These are phyloP conservation scores for Cytospora piceae DNA, from an alignment of 2,329 filamentous ascomycete species.

Conservation along the genomic window DNA sequence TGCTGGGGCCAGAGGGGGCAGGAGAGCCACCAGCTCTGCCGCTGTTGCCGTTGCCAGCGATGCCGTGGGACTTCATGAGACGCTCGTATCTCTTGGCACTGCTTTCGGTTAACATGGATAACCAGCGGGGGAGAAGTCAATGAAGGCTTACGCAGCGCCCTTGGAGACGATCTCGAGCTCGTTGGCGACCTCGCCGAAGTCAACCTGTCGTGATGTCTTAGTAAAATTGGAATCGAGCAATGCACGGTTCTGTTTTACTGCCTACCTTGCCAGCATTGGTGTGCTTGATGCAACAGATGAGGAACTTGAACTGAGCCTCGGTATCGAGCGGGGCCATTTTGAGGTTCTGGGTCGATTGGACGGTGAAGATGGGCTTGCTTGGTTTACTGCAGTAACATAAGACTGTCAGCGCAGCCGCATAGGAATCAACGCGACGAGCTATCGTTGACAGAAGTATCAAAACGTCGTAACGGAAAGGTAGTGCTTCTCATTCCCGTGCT, in stretches of 20 bases:
- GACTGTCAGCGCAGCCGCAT: conserved; percentile 8
- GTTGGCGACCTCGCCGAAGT: conserved; percentile 66
- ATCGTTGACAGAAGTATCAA: neutral
- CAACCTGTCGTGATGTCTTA: conserved; percentile 51
- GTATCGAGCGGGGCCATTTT: conserved; percentile 57
- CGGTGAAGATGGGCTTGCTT: conserved; percentile 20
- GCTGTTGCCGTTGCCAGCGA: conserved; percentile 39
- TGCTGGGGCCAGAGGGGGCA: conserved; percentile 24
- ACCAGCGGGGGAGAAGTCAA: neutral
- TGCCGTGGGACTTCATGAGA: conserved; percentile 62
- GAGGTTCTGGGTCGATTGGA: conserved; percentile 27
- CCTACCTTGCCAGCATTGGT: conserved; percentile 63
- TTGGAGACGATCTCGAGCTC: conserved; percentile 67
- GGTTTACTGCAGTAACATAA: conserved; percentile 12
- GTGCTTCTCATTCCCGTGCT: neutral
- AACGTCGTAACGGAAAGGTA: neutral
- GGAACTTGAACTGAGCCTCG: conserved; percentile 64
- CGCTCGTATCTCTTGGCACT: conserved; percentile 72
- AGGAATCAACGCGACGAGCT: neutral
- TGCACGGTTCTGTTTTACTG: too few relatives aligned
- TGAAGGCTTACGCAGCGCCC: conserved; percentile 67
- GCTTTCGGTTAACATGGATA: conserved; percentile 11
- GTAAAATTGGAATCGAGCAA: conserved; percentile 1
- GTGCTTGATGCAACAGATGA: conserved; percentile 67
- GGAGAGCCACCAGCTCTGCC: conserved; percentile 29